These are phyloP conservation scores for Tuber calosporum DNA, from an alignment of 495 filamentous ascomycete genomes.

Conservation along the genomic window DNA sequence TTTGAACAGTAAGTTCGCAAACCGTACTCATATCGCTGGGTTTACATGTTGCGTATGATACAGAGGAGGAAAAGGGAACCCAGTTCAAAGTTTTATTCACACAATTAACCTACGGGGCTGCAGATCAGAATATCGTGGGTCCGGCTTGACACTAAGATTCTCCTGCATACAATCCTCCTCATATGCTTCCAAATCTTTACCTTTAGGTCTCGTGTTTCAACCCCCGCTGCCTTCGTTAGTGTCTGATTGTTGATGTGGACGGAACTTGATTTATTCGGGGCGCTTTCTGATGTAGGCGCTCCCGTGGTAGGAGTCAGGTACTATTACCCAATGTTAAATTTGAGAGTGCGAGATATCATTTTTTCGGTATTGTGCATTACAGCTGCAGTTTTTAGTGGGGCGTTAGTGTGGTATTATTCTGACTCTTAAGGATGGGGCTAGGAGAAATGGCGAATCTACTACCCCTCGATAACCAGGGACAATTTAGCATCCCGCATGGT, in stretches of 20 bases:
- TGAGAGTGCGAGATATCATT: neutral
- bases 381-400: neutral
- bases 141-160: no score
- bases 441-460: neutral
- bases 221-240: neutral
- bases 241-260: neutral
- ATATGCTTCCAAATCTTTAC: neutral
- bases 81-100: no score
- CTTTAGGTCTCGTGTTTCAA: neutral
- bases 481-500: neutral
- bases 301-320: neutral
- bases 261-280: neutral
- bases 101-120: no score
- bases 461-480: neutral
- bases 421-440: neutral
- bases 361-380: neutral
- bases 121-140: no score
- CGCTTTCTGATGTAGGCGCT: neutral
- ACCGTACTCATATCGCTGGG: neutral
- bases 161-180: neutral
- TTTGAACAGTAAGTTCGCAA: neutral
- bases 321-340: neutral
- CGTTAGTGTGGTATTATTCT: neutral
- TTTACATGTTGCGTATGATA: neutral
- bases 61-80: no score